A percentile compares a stretch with the other conserved stretches of the same genome.
phyloP scores from a whole-genome alignment of 2,329 filamentous ascomycete species.

The Blastomyces parvus region DNA sequence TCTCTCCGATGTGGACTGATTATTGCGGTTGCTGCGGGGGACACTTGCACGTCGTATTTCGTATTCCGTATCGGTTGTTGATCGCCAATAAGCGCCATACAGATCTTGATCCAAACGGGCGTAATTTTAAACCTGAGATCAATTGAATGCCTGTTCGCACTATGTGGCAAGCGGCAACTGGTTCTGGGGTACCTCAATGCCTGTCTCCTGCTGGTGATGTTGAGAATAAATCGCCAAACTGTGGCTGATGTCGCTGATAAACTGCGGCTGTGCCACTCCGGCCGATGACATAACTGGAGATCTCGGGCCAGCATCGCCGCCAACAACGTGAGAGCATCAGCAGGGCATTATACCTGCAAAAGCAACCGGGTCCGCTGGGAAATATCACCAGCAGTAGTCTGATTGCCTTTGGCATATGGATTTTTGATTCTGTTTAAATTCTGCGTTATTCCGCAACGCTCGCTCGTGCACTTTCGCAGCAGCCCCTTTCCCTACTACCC shows the following conservation, averaged over 20 bases:
- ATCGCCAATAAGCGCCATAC: not conserved
- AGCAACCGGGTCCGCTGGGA: not conserved
- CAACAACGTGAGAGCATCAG: conserved; percentile 2
- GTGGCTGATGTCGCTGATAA: not conserved
- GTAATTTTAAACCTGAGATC: not conserved
- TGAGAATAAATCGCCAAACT: not conserved
- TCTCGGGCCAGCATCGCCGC: not conserved
- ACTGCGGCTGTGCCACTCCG: no score
- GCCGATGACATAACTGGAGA: not conserved
- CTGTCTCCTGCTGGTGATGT: not conserved
- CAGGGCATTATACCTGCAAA: not conserved
- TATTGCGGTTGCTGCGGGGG: conserved; percentile 2
- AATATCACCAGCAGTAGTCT: not conserved
- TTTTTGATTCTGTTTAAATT: not conserved
- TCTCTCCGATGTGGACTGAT: not conserved
- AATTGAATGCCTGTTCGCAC: not conserved
- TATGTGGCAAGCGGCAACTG: not conserved
- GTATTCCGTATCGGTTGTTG: conserved; percentile 1
- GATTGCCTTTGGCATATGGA: not conserved
- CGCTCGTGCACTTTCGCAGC: not conserved
- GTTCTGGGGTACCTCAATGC: not conserved
- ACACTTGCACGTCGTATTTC: conserved; percentile 17
- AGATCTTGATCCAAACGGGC: not conserved
- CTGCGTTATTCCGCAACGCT: not conserved
- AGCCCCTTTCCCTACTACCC: not conserved